phyloP scores from a whole-genome alignment of 2,329 filamentous ascomycete genomes.

The Venturia pyrina region DNA sequence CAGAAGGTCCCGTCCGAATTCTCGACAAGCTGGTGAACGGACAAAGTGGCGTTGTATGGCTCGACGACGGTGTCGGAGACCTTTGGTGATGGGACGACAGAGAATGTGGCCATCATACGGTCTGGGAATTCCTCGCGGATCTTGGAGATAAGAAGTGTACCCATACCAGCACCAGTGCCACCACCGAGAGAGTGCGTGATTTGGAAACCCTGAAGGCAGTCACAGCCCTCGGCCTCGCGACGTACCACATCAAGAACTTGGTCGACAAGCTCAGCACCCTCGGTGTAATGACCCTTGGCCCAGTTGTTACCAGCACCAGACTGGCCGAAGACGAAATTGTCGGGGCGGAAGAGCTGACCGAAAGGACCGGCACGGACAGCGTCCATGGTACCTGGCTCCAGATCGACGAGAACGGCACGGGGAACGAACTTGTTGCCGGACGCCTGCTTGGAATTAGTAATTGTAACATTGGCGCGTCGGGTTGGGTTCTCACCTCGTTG shows the following conservation, averaged over 20 bases:
- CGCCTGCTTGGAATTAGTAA: constrained; percentile 46
- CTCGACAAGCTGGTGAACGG: constrained; percentile 97
- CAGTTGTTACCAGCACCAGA: constrained; percentile 99
- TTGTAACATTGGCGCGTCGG: constrained; percentile 14
- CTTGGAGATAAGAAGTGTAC: constrained; percentile 98
- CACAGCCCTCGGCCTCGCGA: constrained; percentile 96
- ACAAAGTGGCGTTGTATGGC: constrained; percentile 99
- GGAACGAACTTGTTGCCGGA: constrained; percentile 99
- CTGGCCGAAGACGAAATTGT: constrained; percentile 99
- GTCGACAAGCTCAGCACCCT: constrained; percentile 98
- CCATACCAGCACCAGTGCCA: constrained; percentile 99
- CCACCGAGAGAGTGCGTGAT: constrained; percentile 99
- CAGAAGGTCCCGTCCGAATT: constrained; percentile 99
- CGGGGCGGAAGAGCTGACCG: constrained; percentile 97
- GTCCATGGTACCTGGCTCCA: constrained; percentile 99
- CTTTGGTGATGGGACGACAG: constrained; percentile 96
- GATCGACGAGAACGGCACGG: constrained; percentile 96
- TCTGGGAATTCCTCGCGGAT: constrained; percentile 99
- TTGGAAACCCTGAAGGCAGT: constrained; percentile 99
- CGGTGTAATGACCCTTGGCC: constrained; percentile 99
- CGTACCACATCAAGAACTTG: constrained; percentile 97
- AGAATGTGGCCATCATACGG: constrained; percentile 99
- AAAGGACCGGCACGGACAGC: constrained; percentile 97
- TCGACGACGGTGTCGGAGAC: constrained; percentile 99
- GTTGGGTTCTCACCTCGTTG: constrained; percentile 57